These are phyloP conservation scores for Cavenderia fasciculata DNA, from an alignment of 78 protist genomes.

Conservation along the genomic window DNA sequence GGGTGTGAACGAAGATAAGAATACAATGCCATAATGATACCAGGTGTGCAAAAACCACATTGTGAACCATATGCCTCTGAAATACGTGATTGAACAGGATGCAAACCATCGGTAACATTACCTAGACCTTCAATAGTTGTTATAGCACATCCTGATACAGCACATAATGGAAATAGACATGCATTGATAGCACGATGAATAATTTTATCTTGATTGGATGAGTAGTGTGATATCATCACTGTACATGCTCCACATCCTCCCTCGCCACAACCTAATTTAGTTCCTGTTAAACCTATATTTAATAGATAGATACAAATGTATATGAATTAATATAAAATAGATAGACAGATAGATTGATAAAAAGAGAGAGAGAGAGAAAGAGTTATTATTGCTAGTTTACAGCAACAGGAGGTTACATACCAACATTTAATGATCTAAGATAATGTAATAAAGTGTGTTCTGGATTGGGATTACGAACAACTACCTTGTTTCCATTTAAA, in stretches of 20 bases:
- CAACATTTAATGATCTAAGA: conserved; percentile 21
- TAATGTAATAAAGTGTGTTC: conserved; percentile 16
- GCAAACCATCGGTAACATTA: conserved; percentile 40
- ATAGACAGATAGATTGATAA: background rate
- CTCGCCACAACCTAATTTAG: conserved; percentile 95
- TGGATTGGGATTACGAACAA: conserved; percentile 36
- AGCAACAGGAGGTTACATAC: no score
- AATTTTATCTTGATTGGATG: background rate
- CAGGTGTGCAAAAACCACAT: conserved; percentile 98
- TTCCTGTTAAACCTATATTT: conserved; percentile 86
- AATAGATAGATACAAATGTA: background rate
- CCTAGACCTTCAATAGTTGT: conserved; percentile 94
- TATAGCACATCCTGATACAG: conserved; percentile 82
- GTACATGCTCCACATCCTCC: conserved; percentile 99
- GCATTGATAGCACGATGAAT: conserved; percentile 85
- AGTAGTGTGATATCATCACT: conserved; percentile 80
- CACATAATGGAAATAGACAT: conserved; percentile 89
- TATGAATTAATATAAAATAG: background rate
- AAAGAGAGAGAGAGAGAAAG: no score
- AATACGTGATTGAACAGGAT: conserved; percentile 74
- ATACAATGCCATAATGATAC: conserved; percentile 86
- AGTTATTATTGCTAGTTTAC: no score
- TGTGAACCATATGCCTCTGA: conserved; percentile 89
- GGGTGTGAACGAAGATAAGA: conserved; percentile 41
- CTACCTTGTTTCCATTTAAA: conserved; percentile 55